These are phyloP conservation scores for Penicillium egyptiacum DNA, from an alignment of 495 filamentous ascomycete genomes.

Conservation along the genomic window DNA sequence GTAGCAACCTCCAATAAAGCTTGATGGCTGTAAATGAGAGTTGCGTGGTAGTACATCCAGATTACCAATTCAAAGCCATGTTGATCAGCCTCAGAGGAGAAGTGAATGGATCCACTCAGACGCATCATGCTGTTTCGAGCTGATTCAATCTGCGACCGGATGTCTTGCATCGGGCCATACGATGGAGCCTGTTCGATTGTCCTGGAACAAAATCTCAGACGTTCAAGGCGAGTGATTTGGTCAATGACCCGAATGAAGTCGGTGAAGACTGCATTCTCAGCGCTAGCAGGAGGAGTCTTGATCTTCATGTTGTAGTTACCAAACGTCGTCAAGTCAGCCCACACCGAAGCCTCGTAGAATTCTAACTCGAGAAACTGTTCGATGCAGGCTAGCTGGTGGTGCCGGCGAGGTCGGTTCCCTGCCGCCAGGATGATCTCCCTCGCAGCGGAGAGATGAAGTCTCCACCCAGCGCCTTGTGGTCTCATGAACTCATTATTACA, in stretches of 20 bases:
- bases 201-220: slow-evolving; percentile 2
- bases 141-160: slow-evolving; percentile 16
- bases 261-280: slow-evolving; percentile 17
- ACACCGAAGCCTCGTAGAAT: slow-evolving; percentile 18
- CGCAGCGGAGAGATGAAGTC: slow-evolving; percentile 18
- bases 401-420: not conserved
- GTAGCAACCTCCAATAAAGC: slow-evolving; percentile 14
- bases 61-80: slow-evolving; percentile 21
- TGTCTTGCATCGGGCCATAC: slow-evolving; percentile 12
- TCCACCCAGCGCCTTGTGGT: slow-evolving; percentile 16
- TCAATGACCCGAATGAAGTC: slow-evolving; percentile 24
- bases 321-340: slow-evolving; percentile 18
- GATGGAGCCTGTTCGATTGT: not conserved
- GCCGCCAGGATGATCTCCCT: slow-evolving; percentile 17
- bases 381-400: slow-evolving; percentile 12
- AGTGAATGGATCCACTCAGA: slow-evolving; percentile 20
- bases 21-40: slow-evolving; percentile 28
- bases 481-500: slow-evolving; percentile 22
- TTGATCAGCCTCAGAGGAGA: slow-evolving; percentile 16
- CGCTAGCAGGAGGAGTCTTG: slow-evolving; percentile 8
- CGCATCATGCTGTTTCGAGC: slow-evolving; percentile 17
- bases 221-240: slow-evolving; percentile 18
- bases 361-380: slow-evolving; percentile 19
- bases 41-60: slow-evolving; percentile 30
- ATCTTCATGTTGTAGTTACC: slow-evolving; percentile 8